A percentile compares a stretch with the other conserved stretches of the same genome.
Evolutionary conservation across 2,329 filamentous ascomycete species (phyloP).

Genomic region (Alternaria incomplexa): DNA sequence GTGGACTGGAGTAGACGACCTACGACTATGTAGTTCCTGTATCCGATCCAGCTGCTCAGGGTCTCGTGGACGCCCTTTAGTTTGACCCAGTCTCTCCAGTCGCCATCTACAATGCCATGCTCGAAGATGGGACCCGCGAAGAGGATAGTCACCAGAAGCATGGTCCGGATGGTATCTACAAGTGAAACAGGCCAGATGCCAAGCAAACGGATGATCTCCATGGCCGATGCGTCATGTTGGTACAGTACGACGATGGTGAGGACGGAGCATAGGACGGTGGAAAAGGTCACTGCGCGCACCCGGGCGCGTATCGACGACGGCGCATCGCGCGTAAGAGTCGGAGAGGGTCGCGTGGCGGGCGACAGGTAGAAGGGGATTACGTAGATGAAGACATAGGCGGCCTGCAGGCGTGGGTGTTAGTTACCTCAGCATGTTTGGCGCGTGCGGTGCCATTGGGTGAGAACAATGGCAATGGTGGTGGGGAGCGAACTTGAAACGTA

Average conservation of each 20-base stretch:
- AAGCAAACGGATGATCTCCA: constrained; percentile 69
- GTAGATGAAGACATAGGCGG: constrained; percentile 86
- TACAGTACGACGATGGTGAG: constrained; percentile 72
- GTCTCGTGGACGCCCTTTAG: constrained; percentile 61
- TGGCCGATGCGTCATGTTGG: constrained; percentile 57
- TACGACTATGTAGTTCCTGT: constrained; percentile 87
- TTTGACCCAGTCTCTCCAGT: constrained; percentile 69
- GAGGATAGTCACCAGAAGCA: constrained; percentile 77
- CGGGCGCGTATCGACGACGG: constrained; percentile 88
- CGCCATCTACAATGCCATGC: constrained; percentile 72
- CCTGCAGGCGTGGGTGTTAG: constrained; percentile 53
- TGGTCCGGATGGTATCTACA: constrained; percentile 65
- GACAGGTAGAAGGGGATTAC: constrained; percentile 91
- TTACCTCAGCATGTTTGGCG: constrained; percentile 15
- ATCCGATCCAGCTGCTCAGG: constrained; percentile 77
- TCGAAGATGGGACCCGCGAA: constrained; percentile 89
- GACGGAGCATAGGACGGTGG: constrained; percentile 71
- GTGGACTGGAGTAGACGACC: constrained; percentile 41
- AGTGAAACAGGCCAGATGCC: constrained; percentile 81
- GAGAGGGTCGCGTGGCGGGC: constrained; percentile 77
- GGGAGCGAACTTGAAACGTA: constrained; percentile 43
- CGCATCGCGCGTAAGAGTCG: constrained; percentile 80
- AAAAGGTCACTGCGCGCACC: constrained; percentile 78
- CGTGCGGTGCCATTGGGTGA: constrained; percentile 31
- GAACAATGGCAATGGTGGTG: constrained; percentile 22